Conservation (phyloP, 495 filamentous ascomycete genomes). For the Lophiotrema nucula region DNA sequence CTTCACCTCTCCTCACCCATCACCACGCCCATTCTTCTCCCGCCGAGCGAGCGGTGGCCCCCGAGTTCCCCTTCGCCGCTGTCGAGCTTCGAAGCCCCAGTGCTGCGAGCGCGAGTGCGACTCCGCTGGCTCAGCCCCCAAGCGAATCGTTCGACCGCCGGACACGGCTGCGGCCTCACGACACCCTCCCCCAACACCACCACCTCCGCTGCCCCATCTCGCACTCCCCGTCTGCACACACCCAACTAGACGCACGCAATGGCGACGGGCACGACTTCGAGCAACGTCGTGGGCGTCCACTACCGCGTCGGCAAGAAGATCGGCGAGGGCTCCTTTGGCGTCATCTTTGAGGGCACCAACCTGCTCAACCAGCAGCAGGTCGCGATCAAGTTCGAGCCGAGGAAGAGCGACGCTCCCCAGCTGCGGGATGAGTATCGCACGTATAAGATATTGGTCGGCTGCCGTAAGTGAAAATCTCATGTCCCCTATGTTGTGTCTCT, state of each 20-base stretch:
- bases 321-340: slow-evolving; percentile 96
- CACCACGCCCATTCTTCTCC: not conserved
- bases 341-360: slow-evolving; percentile 99
- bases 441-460: slow-evolving; percentile 98
- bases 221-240: not conserved
- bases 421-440: slow-evolving; percentile 98
- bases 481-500: too few relatives aligned
- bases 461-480: slow-evolving; percentile 88
- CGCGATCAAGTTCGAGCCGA: slow-evolving; percentile 99
- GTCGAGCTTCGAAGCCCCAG: not conserved
- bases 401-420: slow-evolving; percentile 98
- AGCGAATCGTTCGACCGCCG: slow-evolving; percentile 2
- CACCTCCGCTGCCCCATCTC: not conserved
- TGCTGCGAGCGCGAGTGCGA: not conserved
- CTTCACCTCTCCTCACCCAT: not conserved
- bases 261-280: slow-evolving; percentile 87
- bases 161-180: slow-evolving; percentile 21
- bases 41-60: too few relatives aligned
- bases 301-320: slow-evolving; percentile 99
- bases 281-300: slow-evolving; percentile 98
- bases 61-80: not conserved
- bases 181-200: not conserved
- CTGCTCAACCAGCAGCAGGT: slow-evolving; percentile 99
- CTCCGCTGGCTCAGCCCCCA: slow-evolving; percentile 10
- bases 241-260: slow-evolving; percentile 2